Percentiles rank a stretch among this genome's conserved stretches.
Evolutionary conservation across 768 basidiomycete genomes (phyloP).

Genomic region (Phlebiopsis flavidoalba): DNA sequence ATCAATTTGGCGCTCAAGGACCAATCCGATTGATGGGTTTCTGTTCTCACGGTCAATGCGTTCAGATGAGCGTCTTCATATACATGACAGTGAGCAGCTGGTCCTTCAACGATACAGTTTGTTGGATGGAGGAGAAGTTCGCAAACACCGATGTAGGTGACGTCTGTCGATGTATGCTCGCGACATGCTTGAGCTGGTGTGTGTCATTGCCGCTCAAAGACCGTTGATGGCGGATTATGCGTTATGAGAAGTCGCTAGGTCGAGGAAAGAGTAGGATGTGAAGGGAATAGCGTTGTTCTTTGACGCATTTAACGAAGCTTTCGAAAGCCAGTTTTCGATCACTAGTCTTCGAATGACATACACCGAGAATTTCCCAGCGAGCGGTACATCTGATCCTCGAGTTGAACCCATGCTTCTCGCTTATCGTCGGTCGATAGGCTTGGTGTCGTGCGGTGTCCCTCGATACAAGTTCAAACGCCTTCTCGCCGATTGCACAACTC

Average conservation of each 20-base stretch:
- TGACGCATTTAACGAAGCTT: conserved; percentile 47
- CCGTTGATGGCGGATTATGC: conserved; percentile 18
- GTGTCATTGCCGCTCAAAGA: conserved; percentile 39
- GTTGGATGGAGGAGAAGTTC: conserved; percentile 55
- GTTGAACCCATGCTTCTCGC: conserved; percentile 46
- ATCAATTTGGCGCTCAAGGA: conserved; percentile 60
- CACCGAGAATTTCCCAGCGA: conserved; percentile 80
- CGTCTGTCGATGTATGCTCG: conserved; percentile 54
- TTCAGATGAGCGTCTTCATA: neutral
- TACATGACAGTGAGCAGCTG: conserved; percentile 6
- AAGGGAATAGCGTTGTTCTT: conserved; percentile 57
- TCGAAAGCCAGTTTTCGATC: conserved; percentile 73
- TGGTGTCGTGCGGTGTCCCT: conserved; percentile 13
- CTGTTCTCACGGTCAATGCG: neutral
- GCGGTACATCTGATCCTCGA: conserved; percentile 61
- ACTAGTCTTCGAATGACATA: conserved; percentile 72
- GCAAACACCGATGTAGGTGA: conserved; percentile 61
- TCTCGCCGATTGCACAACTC: conserved; percentile 50
- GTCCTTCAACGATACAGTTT: conserved; percentile 42
- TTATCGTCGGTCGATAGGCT: conserved; percentile 22
- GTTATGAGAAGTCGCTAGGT: conserved; percentile 26
- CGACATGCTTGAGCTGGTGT: conserved; percentile 56
- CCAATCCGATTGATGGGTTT: conserved; percentile 41
- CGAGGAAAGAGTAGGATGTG: conserved; percentile 28
- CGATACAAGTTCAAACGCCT: conserved; percentile 27